Percentiles rank a stretch among this genome's conserved stretches.
phyloP scores from a whole-genome alignment of 1,284 basidiomycete genomes.

The Pyrrhoderma lamaoense region DNA sequence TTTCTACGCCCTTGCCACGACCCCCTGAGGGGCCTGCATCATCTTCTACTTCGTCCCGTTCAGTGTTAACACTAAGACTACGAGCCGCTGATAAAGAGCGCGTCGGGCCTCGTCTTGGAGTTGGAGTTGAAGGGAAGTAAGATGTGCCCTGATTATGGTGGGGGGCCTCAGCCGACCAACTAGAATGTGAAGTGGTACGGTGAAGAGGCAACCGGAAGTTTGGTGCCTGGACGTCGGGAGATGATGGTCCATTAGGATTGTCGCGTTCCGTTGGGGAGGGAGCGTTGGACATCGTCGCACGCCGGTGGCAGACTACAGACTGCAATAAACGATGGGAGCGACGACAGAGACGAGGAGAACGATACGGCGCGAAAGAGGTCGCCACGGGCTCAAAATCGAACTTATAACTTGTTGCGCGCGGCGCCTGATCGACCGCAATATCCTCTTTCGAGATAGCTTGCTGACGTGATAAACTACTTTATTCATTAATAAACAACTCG shows the following conservation, averaged over 20 bases:
- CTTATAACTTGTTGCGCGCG: neutral
- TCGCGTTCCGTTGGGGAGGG: conserved; percentile 10
- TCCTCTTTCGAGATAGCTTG: neutral
- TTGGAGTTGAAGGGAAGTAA: conserved; percentile 45
- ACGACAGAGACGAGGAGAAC: neutral
- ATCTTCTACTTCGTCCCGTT: conserved; percentile 24
- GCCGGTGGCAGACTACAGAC: neutral
- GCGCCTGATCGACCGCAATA: neutral
- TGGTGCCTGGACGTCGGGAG: conserved; percentile 3
- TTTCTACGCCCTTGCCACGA: conserved; percentile 18
- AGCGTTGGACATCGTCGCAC: conserved; percentile 7
- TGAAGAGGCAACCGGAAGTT: conserved; percentile 5
- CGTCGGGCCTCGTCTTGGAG: conserved; percentile 25
- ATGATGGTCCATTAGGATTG: conserved; percentile 1
- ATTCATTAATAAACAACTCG: neutral
- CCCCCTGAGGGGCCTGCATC: conserved; percentile 23
- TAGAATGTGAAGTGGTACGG: conserved; percentile 15
- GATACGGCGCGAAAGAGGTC: neutral
- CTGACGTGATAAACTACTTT: neutral
- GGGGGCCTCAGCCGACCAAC: conserved; percentile 15
- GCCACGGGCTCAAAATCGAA: neutral
- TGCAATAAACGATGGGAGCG: neutral
- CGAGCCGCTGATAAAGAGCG: conserved; percentile 30
- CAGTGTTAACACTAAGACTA: conserved; percentile 54
- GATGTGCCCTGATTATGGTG: conserved; percentile 65